These are phyloP conservation scores for Colletotrichum aenigma DNA, from an alignment of 2,329 filamentous ascomycete genomes.

Conservation along the genomic window DNA sequence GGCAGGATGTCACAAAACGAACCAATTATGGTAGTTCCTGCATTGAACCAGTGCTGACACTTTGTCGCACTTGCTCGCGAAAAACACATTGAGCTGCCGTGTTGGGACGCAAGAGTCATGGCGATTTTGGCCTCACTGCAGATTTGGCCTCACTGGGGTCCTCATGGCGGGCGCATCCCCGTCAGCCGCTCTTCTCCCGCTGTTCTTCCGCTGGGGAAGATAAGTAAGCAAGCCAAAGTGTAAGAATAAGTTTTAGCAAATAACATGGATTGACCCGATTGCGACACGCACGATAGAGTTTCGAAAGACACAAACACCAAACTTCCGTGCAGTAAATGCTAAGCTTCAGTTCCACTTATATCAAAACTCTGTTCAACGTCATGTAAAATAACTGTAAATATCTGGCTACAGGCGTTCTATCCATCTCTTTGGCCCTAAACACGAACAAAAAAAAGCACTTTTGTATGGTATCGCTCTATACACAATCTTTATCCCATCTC, in stretches of 20 bases:
- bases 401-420: not conserved
- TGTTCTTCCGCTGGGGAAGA: not conserved
- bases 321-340: not conserved
- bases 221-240: not conserved
- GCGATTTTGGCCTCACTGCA: not conserved
- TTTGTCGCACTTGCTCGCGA: not conserved
- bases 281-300: not conserved
- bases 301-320: not conserved
- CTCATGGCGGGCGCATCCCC: not conserved
- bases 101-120: not conserved
- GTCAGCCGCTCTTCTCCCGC: not conserved
- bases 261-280: not conserved
- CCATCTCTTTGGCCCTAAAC: not conserved
- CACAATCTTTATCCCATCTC: not conserved
- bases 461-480: constrained; percentile 1
- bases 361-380: not conserved
- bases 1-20: not conserved
- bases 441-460: not conserved
- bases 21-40: not conserved
- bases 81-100: not conserved
- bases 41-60: not conserved
- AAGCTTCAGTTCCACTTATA: not conserved
- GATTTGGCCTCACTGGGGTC: not conserved
- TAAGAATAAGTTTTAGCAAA: not conserved
- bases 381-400: not conserved